Evolutionary conservation across 495 filamentous ascomycete genomes (phyloP), one percentile per base, ranked within the genome.

Genomic region (Hypoxylon lienhwacheense): DNA sequence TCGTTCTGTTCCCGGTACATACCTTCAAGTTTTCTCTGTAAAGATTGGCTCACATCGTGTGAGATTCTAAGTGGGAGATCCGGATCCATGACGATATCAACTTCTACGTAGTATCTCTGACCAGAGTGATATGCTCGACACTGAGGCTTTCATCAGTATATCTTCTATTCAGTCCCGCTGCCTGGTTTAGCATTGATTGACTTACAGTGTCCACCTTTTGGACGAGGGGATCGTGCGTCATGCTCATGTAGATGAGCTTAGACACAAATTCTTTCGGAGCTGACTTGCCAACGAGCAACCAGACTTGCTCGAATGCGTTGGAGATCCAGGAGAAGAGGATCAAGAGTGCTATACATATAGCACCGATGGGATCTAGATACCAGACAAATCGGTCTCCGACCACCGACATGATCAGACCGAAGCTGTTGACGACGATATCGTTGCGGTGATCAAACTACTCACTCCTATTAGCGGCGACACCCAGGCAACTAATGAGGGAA

Each of bases 71-170:
- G 64, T 2, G 72, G 74, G 15, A 71, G 61, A 8, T 72, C 68
- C 44, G 74, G 73, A 50, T 77, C 73, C 78, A 82, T 81, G 33
- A 83, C 74, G 45, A 82, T 74, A 58, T 82, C 79, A 17, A 83
- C 73, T 55, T 83, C 79, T 25, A 81, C 77, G 55, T 80, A 82
- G 53, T 77, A 79, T 20, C 77, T 70, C 50, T 79, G 73, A 0
- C 80, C 79, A 11, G 77, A 75, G 65, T 81, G 78, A 57, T 81
- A 82, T 26, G 77, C 79, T 29, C 77, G 74, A 41, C 70, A 74
- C 68, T 73, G 31, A 11, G 17, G 15, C 33, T 52, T 31, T 31
- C 53, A 57, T 51, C 14, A 40, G 47, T 12, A 46, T 21, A 19
- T 39, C 17, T 11, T 12, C 24, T 47, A 45, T 49, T 36, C 19